These are phyloP conservation scores for Apiospora malaysiana DNA, from an alignment of 2,329 filamentous ascomycete genomes.

Conservation along the genomic window DNA sequence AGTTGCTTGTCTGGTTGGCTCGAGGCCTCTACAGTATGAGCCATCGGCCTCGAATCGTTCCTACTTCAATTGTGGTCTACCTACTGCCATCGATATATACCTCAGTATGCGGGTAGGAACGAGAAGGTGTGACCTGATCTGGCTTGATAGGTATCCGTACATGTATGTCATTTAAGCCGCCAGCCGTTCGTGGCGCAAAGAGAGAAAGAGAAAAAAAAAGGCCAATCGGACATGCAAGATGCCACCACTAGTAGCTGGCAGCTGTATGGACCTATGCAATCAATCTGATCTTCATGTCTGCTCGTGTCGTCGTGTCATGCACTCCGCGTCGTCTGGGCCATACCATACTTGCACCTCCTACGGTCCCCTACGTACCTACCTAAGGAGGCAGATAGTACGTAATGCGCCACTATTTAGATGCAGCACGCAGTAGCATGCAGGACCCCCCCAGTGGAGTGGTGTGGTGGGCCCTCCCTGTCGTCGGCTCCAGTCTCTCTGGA, in stretches of 20 bases:
- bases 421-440: neutral
- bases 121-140: neutral
- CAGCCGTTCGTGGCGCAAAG: neutral
- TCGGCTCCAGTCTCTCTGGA: neutral
- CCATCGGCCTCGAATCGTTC: too few species aligned
- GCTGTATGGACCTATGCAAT: neutral
- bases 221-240: neutral
- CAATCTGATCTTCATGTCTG: neutral
- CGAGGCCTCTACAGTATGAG: too few species aligned
- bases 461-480: neutral
- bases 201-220: too few species aligned
- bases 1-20: too few species aligned
- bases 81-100: too few species aligned
- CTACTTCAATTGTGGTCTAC: too few species aligned
- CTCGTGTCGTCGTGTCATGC: slow-evolving; percentile 4
- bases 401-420: neutral
- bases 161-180: neutral
- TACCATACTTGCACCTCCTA: neutral
- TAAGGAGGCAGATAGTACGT: neutral
- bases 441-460: neutral
- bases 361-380: neutral
- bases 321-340: neutral
- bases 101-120: neutral
- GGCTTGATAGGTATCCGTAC: neutral
- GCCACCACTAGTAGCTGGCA: neutral